Evolutionary conservation across 2,329 filamentous ascomycete species (phyloP).

Genomic region (Eutypella sp.): DNA sequence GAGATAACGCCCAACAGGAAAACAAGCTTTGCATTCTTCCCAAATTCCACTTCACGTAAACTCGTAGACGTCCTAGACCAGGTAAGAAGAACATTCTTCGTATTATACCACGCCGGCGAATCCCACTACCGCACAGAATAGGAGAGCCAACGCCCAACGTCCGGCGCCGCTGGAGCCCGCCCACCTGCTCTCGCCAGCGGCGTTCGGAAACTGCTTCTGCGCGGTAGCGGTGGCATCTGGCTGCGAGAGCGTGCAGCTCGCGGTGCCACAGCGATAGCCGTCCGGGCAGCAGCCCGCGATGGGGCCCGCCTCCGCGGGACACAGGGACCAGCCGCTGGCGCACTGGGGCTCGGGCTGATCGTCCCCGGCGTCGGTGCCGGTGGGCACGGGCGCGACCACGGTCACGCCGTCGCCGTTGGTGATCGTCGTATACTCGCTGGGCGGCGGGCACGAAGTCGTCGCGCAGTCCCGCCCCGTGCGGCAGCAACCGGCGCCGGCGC

Average conservation of each 20-base stretch:
- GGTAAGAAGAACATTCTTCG: too few relatives aligned
- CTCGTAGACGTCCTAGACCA: too few relatives aligned
- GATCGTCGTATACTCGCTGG: slow-evolving; percentile 55
- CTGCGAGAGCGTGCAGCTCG: slow-evolving; percentile 60
- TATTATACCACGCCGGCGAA: slow-evolving; percentile 1
- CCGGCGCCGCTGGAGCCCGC: neutral
- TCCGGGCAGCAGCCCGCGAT: slow-evolving; percentile 80
- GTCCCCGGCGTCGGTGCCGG: slow-evolving; percentile 31
- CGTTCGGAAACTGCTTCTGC: slow-evolving; percentile 44
- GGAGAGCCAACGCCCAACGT: slow-evolving; percentile 1
- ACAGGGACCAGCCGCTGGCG: slow-evolving; percentile 75
- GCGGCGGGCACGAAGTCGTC: slow-evolving; percentile 69
- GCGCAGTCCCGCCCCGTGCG: slow-evolving; percentile 81
- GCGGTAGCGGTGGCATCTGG: slow-evolving; percentile 52
- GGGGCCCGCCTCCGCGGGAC: slow-evolving; percentile 48
- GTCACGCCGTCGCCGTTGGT: slow-evolving; percentile 66
- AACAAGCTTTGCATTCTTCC: too few relatives aligned
- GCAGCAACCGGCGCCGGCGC: slow-evolving; percentile 80
- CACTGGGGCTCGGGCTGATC: slow-evolving; percentile 41
- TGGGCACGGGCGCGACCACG: slow-evolving; percentile 57
- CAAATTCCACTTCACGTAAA: too few relatives aligned
- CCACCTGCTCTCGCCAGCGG: slow-evolving; percentile 2
- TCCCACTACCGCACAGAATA: neutral
- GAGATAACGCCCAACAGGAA: too few relatives aligned
- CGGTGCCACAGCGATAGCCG: slow-evolving; percentile 68